These are phyloP conservation scores for Juncus effusus DNA, from an alignment of 176 grass and related monocot genomes.

Conservation along the genomic window DNA sequence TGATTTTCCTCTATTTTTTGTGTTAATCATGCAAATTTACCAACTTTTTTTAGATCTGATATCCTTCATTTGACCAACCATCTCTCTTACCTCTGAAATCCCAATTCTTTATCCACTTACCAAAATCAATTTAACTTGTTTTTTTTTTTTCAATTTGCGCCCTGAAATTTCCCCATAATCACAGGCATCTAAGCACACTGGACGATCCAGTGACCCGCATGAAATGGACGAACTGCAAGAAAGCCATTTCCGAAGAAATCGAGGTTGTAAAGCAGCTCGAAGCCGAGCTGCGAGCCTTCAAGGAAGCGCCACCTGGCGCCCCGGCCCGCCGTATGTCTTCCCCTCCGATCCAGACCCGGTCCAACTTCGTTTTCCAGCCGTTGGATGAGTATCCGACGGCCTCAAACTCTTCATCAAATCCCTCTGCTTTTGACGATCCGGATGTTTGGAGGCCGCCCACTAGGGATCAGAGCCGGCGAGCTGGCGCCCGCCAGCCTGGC, in stretches of 20 bases:
- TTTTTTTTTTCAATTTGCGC: too few species aligned
- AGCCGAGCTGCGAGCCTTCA: constrained; percentile 76
- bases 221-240: constrained; percentile 98
- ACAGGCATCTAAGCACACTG: constrained; percentile 87
- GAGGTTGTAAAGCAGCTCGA: constrained; percentile 91
- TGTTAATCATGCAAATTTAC: too few species aligned
- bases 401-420: constrained; percentile 21
- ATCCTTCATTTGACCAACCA: too few species aligned
- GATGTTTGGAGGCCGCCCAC: constrained; percentile 95
- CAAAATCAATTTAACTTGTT: too few species aligned
- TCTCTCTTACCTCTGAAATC: too few species aligned
- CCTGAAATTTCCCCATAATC: neutral
- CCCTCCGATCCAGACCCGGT: constrained; percentile 72
- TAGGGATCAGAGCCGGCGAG: constrained; percentile 54
- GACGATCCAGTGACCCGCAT: constrained; percentile 61
- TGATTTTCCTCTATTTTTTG: too few species aligned
- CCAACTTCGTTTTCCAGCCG: constrained; percentile 94
- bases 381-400: constrained; percentile 89
- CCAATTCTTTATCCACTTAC: too few species aligned
- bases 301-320: constrained; percentile 51
- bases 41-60: too few species aligned
- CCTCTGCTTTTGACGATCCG: constrained; percentile 86
- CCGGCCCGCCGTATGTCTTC: constrained; percentile 45
- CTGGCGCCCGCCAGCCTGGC: constrained; percentile 38
- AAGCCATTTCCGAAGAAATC: constrained; percentile 84